Base-by-base conservation (phyloP, 2,329 filamentous ascomycete species). In the Zalaria sp. region DNA sequence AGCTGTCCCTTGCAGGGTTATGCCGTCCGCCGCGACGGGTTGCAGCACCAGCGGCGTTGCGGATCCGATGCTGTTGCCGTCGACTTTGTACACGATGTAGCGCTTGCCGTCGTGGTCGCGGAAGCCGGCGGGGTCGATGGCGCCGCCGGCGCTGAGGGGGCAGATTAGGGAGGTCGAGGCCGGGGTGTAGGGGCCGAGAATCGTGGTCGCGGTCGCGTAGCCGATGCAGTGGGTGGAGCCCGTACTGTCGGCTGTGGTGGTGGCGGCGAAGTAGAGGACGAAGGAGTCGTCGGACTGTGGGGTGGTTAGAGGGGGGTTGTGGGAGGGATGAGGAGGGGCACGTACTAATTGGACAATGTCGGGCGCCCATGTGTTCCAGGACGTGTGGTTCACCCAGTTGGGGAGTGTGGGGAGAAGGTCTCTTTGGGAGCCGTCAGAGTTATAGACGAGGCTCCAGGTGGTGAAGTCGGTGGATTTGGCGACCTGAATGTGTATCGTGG, bases 301-400 rank as follows among this genome's bases (percentile, higher is more conserved):
- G 25, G 38, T 37, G 27, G 35, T 7, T 5, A 35, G 9, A 11
- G 11, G 6, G 7, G 29, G 8, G 25, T 10, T n/a, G 8, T 2
- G 7, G n/a, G 9, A 6, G 10, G 39, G 9, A 40, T 27, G 35
- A 44, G n/a, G 27, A 9, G 11, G 11, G 11, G 28, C 18, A 44
- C 47, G 42, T 41, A 46, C 54, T 27, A 76, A 57, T 42, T 57
- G 58, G 8, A 68, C 62, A 5, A 81, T 72, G 51, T 79, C 75
- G 6, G 77, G 77, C 0, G 77, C 77, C 75, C 75, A 81, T 26
- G 71, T 72, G 43, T 74, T 66, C 3, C 56, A 54, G 2, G 67
- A 66, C 3, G 63, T 68, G 28, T 71, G 42, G n/a, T 54, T 44
- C 2, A 57, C 71, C 77, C 77, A 81, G 5, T 60, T 50, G 2